A percentile compares a stretch with the other conserved stretches of the same genome.
These are phyloP conservation scores for Drosera capensis DNA, from an alignment of 148 eudicot species.

Conservation along the genomic window DNA sequence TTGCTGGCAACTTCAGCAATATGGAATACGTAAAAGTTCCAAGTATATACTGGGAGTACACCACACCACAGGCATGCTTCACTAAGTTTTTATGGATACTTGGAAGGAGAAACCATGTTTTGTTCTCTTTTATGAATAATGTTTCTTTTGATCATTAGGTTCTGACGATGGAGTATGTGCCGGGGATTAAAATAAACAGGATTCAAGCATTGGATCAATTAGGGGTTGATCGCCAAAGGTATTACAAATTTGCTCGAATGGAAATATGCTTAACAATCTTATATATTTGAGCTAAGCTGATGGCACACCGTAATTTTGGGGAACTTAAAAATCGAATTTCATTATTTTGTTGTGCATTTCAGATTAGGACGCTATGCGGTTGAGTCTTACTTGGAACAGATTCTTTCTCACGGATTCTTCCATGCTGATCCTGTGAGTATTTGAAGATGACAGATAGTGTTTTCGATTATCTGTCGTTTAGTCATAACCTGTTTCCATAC, in stretches of 20 bases:
- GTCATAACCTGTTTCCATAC: not conserved
- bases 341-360: constrained; percentile 7
- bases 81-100: constrained; percentile 6
- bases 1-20: constrained; percentile 69
- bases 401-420: constrained; percentile 88
- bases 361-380: constrained; percentile 98
- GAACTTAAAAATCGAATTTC: not conserved
- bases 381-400: constrained; percentile 89
- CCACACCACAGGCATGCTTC: constrained; percentile 86
- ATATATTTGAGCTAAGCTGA: not conserved
- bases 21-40: constrained; percentile 97
- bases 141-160: constrained; percentile 33
- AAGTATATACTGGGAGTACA: constrained; percentile 66
- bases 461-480: not conserved
- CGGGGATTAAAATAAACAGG: constrained; percentile 97
- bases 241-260: constrained; percentile 2
- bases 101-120: constrained; percentile 1
- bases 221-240: constrained; percentile 96
- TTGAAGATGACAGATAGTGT: no score
- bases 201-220: constrained; percentile 84
- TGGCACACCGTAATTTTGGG: not conserved
- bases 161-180: constrained; percentile 96
- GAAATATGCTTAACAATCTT: not conserved
- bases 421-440: constrained; percentile 95
- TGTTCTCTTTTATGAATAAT: constrained; percentile 9